Base-by-base conservation (phyloP, 2,329 filamentous ascomycete genomes). In the Xylariaceae sp. region DNA sequence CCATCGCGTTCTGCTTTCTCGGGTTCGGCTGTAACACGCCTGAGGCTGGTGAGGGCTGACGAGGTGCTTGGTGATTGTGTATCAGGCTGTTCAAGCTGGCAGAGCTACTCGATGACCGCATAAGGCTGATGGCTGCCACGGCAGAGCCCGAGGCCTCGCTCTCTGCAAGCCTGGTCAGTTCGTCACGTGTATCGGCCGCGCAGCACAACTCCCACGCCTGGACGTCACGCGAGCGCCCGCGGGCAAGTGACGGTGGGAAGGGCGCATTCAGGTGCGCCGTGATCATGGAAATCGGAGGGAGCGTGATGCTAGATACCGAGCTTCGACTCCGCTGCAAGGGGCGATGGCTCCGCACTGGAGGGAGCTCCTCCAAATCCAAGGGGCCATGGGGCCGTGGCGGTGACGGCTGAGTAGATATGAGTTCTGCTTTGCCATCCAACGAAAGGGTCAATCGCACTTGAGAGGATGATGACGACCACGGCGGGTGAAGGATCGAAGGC, bases 201-300 rank as follows among this genome's bases (percentile, higher is more conserved):
- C 87, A 90, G 66, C 85, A 89, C 41, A 88, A 88, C 56, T 94
- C 87, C 90, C 90, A 96, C 5, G 84, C 85, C 35, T 88, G 81
- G 13, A 88, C 86, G 60, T 96, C 86, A 38, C 87, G 81, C 41
- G 89, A 95, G 40, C 90, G 77, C 38, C 86, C 86, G 40, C 81
- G 79, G 23, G 68, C 66, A 13, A 82, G 66, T 24, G 70, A 69
- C 6, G 76, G 76, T 16, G 82, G 66, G 21, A 70, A 69, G 14
- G 74, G 76, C 17, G 74, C 71, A 11, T 30, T 27, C 3, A 77
- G 62, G n/a, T 50, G 66, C 61, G 52, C 63, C 8, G 73, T 75
- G 28, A 78, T 58, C 12, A 68, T 62, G 4, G 73, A 73, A 42
- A 76, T 73, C 34, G 74, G 71, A 16, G 73, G 71, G n/a, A 79